phyloP scores from a whole-genome alignment of 805 yeast genomes.

The Pichia occidentalis region DNA sequence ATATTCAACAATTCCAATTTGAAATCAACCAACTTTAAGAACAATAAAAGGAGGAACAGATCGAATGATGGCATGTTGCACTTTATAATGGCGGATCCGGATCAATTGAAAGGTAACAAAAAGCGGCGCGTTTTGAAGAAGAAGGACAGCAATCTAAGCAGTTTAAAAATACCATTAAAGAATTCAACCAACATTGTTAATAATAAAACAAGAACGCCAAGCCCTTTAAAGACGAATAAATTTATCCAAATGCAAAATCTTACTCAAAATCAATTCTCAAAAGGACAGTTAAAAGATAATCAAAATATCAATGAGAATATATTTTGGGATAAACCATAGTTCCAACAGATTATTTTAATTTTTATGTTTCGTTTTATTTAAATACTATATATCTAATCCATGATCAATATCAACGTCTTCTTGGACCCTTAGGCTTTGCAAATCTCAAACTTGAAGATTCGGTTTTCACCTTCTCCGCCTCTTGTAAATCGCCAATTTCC shows the following conservation, averaged over 20 bases:
- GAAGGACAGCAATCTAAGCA: not conserved
- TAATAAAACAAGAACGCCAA: conserved; percentile 5
- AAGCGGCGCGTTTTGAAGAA: conserved; percentile 4
- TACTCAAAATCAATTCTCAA: no score
- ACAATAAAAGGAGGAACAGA: not conserved
- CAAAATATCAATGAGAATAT: conserved; percentile 1
- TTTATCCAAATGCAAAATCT: not conserved
- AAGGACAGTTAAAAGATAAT: no score
- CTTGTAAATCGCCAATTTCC: conserved; percentile 43
- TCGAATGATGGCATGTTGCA: conserved; percentile 9
- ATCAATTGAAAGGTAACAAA: conserved; percentile 10
- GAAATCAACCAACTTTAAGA: not conserved
- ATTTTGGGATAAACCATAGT: no score
- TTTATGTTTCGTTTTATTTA: not conserved
- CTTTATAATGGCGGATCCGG: conserved; percentile 16
- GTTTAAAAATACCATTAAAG: conserved; percentile 4
- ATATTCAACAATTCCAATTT: not conserved
- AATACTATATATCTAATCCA: not conserved
- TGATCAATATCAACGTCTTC: conserved; percentile 34
- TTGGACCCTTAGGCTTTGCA: conserved; percentile 66
- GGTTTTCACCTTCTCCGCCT: not conserved
- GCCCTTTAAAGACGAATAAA: conserved; percentile 1
- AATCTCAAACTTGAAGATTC: conserved; percentile 31
- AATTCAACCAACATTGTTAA: conserved; percentile 13
- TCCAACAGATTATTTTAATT: not conserved